Evolutionary conservation across 768 basidiomycete genomes (phyloP).

Genomic region (Pulveroboletus sp.): DNA sequence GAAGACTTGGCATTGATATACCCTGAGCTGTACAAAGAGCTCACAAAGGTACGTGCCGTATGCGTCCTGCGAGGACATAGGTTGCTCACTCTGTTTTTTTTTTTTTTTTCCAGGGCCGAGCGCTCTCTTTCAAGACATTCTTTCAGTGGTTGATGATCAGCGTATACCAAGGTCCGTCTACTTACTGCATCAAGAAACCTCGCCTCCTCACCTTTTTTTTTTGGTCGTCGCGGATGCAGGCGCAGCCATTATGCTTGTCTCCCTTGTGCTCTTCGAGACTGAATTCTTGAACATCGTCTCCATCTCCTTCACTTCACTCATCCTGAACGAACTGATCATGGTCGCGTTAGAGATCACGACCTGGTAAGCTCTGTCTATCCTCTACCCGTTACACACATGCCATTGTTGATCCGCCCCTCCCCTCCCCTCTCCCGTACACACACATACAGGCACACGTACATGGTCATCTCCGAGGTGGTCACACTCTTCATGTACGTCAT

Average conservation of each 20-base stretch:
- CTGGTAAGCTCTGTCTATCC: conserved; percentile 49
- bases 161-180: conserved; percentile 79
- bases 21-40: conserved; percentile 95
- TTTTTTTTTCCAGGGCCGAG: conserved; percentile 66
- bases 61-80: not conserved
- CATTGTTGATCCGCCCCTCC: not conserved
- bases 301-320: conserved; percentile 94
- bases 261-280: conserved; percentile 90
- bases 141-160: conserved; percentile 98
- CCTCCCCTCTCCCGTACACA: not conserved
- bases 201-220: not conserved
- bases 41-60: conserved; percentile 69
- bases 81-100: not conserved
- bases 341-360: conserved; percentile 97
- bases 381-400: not conserved
- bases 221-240: conserved; percentile 41
- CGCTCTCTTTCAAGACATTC: conserved; percentile 95
- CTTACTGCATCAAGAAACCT: not conserved
- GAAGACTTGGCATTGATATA: conserved; percentile 93
- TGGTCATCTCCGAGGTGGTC: conserved; percentile 87
- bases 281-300: conserved; percentile 98
- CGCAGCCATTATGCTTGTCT: conserved; percentile 98
- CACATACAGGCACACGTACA: conserved; percentile 77
- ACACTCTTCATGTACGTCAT: conserved; percentile 85
- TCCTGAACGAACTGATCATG: conserved; percentile 98